These are phyloP conservation scores for Bipolaris gigantea DNA, from an alignment of 2,329 filamentous ascomycete genomes.

Conservation along the genomic window DNA sequence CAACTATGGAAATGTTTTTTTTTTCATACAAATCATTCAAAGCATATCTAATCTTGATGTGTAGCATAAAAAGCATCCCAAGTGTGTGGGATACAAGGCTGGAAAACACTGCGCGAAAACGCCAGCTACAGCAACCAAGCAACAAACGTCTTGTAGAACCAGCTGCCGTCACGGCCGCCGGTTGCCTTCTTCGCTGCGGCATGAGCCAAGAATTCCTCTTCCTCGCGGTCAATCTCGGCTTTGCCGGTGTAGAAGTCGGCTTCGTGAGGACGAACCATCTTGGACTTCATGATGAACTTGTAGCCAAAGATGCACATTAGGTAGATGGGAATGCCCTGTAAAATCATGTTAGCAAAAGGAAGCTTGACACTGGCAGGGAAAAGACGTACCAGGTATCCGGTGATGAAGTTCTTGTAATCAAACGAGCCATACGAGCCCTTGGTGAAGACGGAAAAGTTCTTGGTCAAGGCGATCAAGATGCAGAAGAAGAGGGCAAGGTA, in stretches of 20 bases:
- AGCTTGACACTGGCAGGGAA: not conserved
- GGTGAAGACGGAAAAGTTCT: conserved; percentile 77
- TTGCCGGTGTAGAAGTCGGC: conserved; percentile 74
- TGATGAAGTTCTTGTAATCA: conserved; percentile 76
- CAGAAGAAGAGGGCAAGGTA: conserved; percentile 70
- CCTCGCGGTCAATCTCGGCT: conserved; percentile 71
- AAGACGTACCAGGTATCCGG: conserved; percentile 60
- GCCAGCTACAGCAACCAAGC: conserved; percentile 61
- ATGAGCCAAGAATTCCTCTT: conserved; percentile 67
- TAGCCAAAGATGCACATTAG: conserved; percentile 65
- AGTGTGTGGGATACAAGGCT: not conserved
- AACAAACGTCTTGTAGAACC: conserved; percentile 63
- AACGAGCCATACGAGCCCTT: conserved; percentile 57
- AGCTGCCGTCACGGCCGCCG: conserved; percentile 43
- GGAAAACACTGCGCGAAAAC: not conserved
- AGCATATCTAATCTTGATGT: not conserved
- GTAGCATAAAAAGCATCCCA: not conserved
- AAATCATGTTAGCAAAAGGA: conserved; percentile 45
- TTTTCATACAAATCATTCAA: not conserved
- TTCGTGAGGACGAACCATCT: conserved; percentile 56
- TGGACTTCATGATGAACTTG: conserved; percentile 32
- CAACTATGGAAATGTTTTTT: not conserved
- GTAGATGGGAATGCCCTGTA: conserved; percentile 73
- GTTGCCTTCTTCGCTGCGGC: conserved; percentile 49
- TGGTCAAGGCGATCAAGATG: conserved; percentile 74